phyloP scores from a whole-genome alignment of 2,329 filamentous ascomycete species.

The Penicillium expansum region DNA sequence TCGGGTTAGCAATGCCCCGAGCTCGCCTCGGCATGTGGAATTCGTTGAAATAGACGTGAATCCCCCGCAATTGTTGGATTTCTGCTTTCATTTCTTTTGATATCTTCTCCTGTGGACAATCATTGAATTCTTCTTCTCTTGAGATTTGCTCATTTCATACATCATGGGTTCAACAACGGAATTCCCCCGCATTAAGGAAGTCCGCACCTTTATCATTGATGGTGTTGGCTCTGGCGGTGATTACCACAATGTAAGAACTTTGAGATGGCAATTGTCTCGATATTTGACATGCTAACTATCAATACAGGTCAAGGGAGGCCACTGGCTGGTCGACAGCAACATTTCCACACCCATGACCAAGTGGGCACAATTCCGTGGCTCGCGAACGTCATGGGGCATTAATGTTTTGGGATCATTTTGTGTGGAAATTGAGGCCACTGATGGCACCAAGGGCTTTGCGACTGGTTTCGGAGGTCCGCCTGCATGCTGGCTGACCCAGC shows the following conservation, averaged over 20 bases:
- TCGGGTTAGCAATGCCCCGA: slow-evolving; percentile 36
- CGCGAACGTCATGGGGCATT: slow-evolving; percentile 90
- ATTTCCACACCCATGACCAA: slow-evolving; percentile 90
- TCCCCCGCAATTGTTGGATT: slow-evolving; percentile 12
- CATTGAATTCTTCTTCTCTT: background rate
- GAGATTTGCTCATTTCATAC: slow-evolving; percentile 1
- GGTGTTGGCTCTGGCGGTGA: slow-evolving; percentile 50
- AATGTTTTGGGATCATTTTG: slow-evolving; percentile 92
- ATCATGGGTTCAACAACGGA: slow-evolving; percentile 32
- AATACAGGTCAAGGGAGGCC: slow-evolving; percentile 46
- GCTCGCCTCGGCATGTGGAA: slow-evolving; percentile 9
- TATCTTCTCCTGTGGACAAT: background rate
- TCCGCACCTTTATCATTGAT: slow-evolving; percentile 48
- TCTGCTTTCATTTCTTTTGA: slow-evolving; percentile 6
- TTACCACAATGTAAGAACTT: slow-evolving; percentile 75
- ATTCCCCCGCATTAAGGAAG: slow-evolving; percentile 47
- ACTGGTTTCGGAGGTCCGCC: slow-evolving; percentile 93
- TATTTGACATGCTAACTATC: background rate
- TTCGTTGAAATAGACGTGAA: slow-evolving; percentile 4
- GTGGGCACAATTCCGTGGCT: slow-evolving; percentile 84
- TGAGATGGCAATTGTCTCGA: background rate
- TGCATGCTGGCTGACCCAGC: slow-evolving; percentile 88
- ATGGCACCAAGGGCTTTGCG: slow-evolving; percentile 91
- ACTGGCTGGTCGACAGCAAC: slow-evolving; percentile 84
- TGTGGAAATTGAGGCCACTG: slow-evolving; percentile 80